phyloP scores from a whole-genome alignment of 2,329 filamentous ascomycete genomes.

The Pseudogymnoascus sp. region DNA sequence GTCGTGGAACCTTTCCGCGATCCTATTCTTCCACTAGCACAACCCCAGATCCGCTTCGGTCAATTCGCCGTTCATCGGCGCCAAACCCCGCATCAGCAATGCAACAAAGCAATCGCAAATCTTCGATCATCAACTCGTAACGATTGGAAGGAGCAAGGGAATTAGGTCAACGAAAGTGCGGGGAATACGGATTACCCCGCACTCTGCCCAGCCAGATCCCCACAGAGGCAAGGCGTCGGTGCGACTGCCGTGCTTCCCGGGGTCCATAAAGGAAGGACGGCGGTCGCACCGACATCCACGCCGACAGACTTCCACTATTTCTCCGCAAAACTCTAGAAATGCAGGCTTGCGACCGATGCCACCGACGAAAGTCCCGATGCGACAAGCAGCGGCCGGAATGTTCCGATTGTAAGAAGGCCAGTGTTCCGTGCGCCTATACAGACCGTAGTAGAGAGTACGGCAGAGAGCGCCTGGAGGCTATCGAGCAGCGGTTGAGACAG shows the following conservation, averaged over 20 bases:
- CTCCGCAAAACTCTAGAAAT: background rate
- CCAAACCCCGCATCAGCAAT: background rate
- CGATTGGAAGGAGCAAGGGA: background rate
- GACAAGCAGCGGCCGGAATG: background rate
- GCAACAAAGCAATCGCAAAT: background rate
- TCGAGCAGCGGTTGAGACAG: no score
- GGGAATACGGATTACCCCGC: background rate
- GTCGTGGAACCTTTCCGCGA: background rate
- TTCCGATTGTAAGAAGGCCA: background rate
- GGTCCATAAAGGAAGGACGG: background rate
- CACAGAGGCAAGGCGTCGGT: background rate
- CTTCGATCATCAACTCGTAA: background rate
- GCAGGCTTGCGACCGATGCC: background rate
- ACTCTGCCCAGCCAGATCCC: background rate
- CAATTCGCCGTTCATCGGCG: background rate
- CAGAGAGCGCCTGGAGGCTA: background rate
- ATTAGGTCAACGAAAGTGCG: background rate
- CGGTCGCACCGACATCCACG: background rate
- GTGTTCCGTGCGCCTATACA: background rate
- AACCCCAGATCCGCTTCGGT: background rate
- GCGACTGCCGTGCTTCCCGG: background rate
- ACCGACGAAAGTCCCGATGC: background rate
- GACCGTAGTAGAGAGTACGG: background rate
- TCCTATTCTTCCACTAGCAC: background rate
- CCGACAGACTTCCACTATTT: background rate